Conservation (phyloP, 371 early-diverging fungal genomes). For the Saksenaea oblongispora region DNA sequence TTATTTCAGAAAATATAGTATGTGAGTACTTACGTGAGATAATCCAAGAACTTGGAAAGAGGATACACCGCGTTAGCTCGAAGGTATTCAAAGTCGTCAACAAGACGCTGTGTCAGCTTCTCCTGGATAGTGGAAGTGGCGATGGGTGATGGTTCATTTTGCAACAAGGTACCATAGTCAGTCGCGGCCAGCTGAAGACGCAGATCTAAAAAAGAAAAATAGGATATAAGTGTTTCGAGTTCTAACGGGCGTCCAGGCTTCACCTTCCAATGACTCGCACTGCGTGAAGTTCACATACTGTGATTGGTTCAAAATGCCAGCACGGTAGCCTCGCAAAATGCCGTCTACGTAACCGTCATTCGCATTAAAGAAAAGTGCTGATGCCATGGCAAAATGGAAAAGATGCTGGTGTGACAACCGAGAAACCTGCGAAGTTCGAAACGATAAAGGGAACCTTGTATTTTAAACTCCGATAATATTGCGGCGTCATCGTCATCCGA, state of each 20-base stretch:
- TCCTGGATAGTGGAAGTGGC: conserved; percentile 91
- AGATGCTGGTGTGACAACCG: conserved; percentile 3
- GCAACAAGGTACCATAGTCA: conserved; percentile 93
- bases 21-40: conserved; percentile 78
- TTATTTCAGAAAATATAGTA: not conserved
- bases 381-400: conserved; percentile 62
- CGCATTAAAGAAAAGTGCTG: conserved; percentile 76
- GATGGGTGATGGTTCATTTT: conserved; percentile 95
- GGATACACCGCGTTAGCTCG: conserved; percentile 83
- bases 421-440: not conserved
- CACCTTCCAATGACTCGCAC: conserved; percentile 98
- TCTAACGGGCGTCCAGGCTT: conserved; percentile 6
- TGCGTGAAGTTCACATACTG: conserved; percentile 95
- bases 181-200: conserved; percentile 91
- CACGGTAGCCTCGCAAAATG: conserved; percentile 92
- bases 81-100: conserved; percentile 92
- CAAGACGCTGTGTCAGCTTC: conserved; percentile 85
- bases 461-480: too few relatives aligned
- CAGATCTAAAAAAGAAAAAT: conserved; percentile 29
- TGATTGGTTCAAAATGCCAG: conserved; percentile 77
- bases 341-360: conserved; percentile 94
- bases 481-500: too few relatives aligned
- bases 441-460: not conserved
- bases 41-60: conserved; percentile 91
- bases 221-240: not conserved